Base-by-base conservation (phyloP, 345 rosid species). In the Citrus australasica region DNA sequence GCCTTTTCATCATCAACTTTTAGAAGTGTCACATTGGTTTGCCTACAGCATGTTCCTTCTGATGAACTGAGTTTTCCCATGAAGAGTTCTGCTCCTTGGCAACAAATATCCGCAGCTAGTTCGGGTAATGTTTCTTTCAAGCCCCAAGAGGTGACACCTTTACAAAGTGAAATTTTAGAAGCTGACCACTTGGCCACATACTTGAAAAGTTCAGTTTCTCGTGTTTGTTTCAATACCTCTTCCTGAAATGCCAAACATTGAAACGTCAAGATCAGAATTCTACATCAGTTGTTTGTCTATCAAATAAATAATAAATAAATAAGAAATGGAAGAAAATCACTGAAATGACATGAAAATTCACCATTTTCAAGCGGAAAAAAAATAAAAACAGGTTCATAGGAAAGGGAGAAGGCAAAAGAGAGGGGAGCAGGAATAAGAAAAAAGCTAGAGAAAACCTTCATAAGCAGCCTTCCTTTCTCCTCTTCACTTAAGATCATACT, bases 11-110 rank as follows among this genome's bases (percentile, higher is more conserved):
- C 35, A 5, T 60, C 62, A 7, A 53, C 8, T 27, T 72, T 79
- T 51, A 71, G 21, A 66, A 66, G 51, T 48, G 69, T 35, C 66
- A 77, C 42, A 64, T 37, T 73, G 51, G 79, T 78, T 66, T 53
- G 76, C 71, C n/a, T 81, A 62, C 82, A 81, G 59, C 76, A 62
- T 1, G 37, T 27, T 40, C 66, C 76, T 3, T 78, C 74, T 51
- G 68, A 71, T 6, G 28, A 68, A 38, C 42, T 14, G 25, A 38
- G 40, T 9, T 75, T 78, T 72, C 86, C 86, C 8, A 75, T 28
- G 35, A 81, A 74, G 78, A 81, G 73, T 71, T 71, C 76, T 16
- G 84, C 82, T 53, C 78, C 84, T 75, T 84, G 86, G 75, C 86
- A 84, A 62, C 84, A 84, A 28, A 81, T 70, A 35, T 84, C 67